Evolutionary conservation across 257 asterid genomes (phyloP).

Genomic region (Solanum sejunctum): DNA sequence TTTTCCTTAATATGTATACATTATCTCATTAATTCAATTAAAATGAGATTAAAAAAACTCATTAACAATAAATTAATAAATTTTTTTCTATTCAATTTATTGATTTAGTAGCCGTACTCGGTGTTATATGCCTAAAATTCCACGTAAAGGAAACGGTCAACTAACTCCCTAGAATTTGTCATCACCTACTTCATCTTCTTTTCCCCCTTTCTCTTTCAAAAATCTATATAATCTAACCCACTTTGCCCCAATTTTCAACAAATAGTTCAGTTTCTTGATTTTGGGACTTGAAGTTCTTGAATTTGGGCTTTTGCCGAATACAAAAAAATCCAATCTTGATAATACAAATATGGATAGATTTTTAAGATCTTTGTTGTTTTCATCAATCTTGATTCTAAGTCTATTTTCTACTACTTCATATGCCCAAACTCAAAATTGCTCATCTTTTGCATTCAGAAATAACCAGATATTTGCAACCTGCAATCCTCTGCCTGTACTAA

Average conservation of each 20-base stretch:
- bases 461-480: slow-evolving; percentile 16
- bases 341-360: slow-evolving; percentile 13
- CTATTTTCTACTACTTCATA: background rate
- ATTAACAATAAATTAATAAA: too few relatives aligned
- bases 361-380: slow-evolving; percentile 1
- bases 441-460: slow-evolving; percentile 15
- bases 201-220: background rate
- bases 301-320: background rate
- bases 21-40: too few relatives aligned
- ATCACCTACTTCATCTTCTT: background rate
- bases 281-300: background rate
- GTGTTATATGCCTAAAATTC: background rate
- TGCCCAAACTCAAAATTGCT: slow-evolving; percentile 23
- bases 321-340: background rate
- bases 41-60: too few relatives aligned
- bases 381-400: slow-evolving; percentile 1
- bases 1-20: too few relatives aligned
- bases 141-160: slow-evolving; percentile 3
- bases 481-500: slow-evolving; percentile 30
- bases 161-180: background rate
- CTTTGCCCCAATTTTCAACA: background rate
- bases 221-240: background rate
- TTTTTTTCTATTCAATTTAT: too few relatives aligned
- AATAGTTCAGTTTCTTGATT: background rate
- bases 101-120: too few relatives aligned